Evolutionary conservation across 2,329 filamentous ascomycete genomes (phyloP).

Genomic region (Kalaharituber pfeilii): DNA sequence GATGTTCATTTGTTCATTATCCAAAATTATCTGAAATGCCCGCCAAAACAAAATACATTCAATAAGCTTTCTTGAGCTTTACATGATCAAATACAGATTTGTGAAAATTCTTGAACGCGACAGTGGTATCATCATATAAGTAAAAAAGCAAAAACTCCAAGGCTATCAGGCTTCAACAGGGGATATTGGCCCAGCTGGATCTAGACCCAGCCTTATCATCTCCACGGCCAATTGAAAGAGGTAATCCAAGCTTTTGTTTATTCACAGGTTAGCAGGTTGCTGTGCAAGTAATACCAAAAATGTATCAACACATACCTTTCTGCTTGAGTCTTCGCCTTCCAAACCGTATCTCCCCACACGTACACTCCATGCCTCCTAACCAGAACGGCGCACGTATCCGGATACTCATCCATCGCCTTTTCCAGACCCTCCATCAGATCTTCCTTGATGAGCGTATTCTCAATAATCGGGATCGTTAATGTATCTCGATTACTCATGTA

Average conservation of each 20-base stretch:
- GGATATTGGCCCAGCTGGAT: constrained; percentile 21
- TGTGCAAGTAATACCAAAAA: background rate
- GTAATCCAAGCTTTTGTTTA: constrained; percentile 67
- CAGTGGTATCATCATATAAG: too few relatives aligned
- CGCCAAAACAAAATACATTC: too few relatives aligned
- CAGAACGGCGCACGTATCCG: constrained; percentile 83
- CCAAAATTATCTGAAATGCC: too few relatives aligned
- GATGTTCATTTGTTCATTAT: too few relatives aligned
- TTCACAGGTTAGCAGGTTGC: constrained; percentile 15
- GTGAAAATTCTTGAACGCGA: too few relatives aligned
- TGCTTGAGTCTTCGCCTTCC: constrained; percentile 94
- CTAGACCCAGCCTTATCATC: constrained; percentile 76
- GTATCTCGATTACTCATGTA: constrained; percentile 90
- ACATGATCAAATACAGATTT: too few relatives aligned
- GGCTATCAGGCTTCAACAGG: too few relatives aligned
- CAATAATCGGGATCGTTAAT: constrained; percentile 81
- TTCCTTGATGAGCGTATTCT: constrained; percentile 95
- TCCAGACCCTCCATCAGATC: constrained; percentile 83
- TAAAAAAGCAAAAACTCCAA: too few relatives aligned
- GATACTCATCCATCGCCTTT: constrained; percentile 75
- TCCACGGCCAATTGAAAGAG: constrained; percentile 92
- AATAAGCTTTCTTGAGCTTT: too few relatives aligned
- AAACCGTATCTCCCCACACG: constrained; percentile 91
- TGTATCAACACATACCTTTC: constrained; percentile 61
- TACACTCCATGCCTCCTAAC: constrained; percentile 84